phyloP scores from a whole-genome alignment of 306 rosid genomes.

The Hippophae gyantsensis region DNA sequence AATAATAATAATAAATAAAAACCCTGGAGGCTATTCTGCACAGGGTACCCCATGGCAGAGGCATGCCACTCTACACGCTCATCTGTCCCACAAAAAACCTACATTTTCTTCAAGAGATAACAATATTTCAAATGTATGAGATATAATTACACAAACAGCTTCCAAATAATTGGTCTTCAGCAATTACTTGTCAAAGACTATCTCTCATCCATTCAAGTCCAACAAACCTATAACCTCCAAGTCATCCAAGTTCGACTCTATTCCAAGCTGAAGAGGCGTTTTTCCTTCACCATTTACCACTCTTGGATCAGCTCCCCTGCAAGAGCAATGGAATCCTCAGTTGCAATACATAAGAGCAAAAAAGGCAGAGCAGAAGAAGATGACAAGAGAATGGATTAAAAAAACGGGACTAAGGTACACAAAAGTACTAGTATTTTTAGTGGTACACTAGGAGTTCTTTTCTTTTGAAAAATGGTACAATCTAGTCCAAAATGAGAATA shows the following conservation, averaged over 20 bases:
- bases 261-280: constrained; percentile 64
- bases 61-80: constrained; percentile 61
- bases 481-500: too few relatives aligned
- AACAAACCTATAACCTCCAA: constrained; percentile 44
- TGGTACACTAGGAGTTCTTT: too few relatives aligned
- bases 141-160: constrained; percentile 53
- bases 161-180: constrained; percentile 24
- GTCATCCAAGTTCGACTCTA: constrained; percentile 60
- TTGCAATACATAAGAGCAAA: constrained; percentile 1
- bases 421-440: too few relatives aligned
- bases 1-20: constrained; percentile 35
- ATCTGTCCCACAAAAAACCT: constrained; percentile 34
- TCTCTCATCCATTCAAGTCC: constrained; percentile 57
- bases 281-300: constrained; percentile 76
- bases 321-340: constrained; percentile 18
- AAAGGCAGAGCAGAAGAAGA: neutral
- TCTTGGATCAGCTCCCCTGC: constrained; percentile 93
- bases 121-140: constrained; percentile 40
- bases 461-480: too few relatives aligned
- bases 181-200: constrained; percentile 13
- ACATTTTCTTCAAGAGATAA: constrained; percentile 31
- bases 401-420: neutral
- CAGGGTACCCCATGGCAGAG: constrained; percentile 43
- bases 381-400: neutral
- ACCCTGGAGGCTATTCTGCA: constrained; percentile 27